phyloP scores from a whole-genome alignment of 2,329 filamentous ascomycete genomes.

The Phyllosticta citrichinensis region DNA sequence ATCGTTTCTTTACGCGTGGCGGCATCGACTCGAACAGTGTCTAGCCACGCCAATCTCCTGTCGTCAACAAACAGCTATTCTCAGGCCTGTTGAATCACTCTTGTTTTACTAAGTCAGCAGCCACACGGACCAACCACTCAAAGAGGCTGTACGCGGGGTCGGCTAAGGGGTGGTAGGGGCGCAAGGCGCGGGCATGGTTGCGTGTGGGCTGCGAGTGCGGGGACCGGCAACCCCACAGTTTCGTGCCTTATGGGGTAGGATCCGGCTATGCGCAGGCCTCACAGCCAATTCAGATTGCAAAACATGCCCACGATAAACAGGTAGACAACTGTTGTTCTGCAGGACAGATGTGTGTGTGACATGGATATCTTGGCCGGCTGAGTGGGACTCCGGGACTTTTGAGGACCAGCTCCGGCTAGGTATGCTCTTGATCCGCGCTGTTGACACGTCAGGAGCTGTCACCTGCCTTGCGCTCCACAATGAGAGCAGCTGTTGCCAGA shows the following conservation, averaged over 20 bases:
- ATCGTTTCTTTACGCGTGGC: background rate
- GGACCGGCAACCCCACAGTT: background rate
- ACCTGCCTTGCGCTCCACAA: background rate
- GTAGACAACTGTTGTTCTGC: background rate
- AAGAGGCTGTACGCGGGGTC: background rate
- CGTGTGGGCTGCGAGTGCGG: background rate
- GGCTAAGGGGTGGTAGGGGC: background rate
- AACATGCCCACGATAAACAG: background rate
- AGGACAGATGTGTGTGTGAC: background rate
- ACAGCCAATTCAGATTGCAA: background rate
- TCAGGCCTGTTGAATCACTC: background rate
- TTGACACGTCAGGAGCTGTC: background rate
- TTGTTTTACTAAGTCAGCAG: background rate
- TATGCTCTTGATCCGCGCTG: background rate
- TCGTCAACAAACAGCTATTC: background rate
- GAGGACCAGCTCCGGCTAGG: background rate
- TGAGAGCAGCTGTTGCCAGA: background rate
- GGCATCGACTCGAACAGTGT: background rate
- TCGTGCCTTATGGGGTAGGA: background rate
- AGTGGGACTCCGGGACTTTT: background rate
- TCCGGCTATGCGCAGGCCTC: background rate
- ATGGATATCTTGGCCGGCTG: background rate
- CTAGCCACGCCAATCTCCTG: background rate
- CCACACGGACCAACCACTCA: background rate
- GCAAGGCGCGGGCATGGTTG: background rate